A percentile compares a stretch with the other conserved stretches of the same genome.
Evolutionary conservation across 352 stramenopile genomes (phyloP).

Genomic region (Lagenidium sp.): DNA sequence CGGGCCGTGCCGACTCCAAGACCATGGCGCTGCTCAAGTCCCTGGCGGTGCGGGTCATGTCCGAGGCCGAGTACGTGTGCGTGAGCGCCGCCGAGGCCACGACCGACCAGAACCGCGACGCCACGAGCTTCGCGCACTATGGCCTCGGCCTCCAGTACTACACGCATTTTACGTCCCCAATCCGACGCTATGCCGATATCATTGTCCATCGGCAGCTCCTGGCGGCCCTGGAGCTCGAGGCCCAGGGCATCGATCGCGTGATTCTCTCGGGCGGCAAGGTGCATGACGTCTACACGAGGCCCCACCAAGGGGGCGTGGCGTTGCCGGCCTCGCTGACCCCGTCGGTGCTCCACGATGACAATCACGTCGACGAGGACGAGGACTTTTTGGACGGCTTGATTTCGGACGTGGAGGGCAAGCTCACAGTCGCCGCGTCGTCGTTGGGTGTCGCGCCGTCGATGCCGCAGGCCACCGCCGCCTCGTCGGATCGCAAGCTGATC

Average conservation of each 20-base stretch:
- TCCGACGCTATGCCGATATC: conserved; percentile 87
- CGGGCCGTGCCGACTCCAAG: conserved; percentile 54
- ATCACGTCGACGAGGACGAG: conserved; percentile 10
- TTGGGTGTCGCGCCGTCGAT: too few species aligned
- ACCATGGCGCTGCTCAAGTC: conserved; percentile 89
- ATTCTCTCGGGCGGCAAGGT: not conserved
- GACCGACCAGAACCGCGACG: conserved; percentile 27
- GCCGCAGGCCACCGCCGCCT: too few species aligned
- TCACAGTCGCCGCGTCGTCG: conserved; percentile 35
- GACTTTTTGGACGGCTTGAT: conserved; percentile 59
- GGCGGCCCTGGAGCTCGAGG: conserved; percentile 26
- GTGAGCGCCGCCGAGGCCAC: conserved; percentile 45
- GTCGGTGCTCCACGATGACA: conserved; percentile 46
- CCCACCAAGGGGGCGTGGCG: too few species aligned
- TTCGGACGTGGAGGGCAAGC: conserved; percentile 48
- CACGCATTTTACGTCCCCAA: conserved; percentile 90
- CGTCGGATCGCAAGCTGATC: conserved; percentile 1
- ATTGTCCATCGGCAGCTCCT: conserved; percentile 89
- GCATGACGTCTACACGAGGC: too few species aligned
- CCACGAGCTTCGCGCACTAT: conserved; percentile 77
- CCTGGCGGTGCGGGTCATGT: conserved; percentile 91
- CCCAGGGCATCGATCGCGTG: not conserved
- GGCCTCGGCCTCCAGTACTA: conserved; percentile 85
- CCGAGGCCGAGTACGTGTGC: conserved; percentile 91
- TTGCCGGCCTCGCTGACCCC: conserved; percentile 37